A percentile compares a stretch with the other conserved stretches of the same genome.
These are phyloP conservation scores for Linnemannia exigua DNA, from an alignment of 192 early-diverging fungal species.

Conservation along the genomic window DNA sequence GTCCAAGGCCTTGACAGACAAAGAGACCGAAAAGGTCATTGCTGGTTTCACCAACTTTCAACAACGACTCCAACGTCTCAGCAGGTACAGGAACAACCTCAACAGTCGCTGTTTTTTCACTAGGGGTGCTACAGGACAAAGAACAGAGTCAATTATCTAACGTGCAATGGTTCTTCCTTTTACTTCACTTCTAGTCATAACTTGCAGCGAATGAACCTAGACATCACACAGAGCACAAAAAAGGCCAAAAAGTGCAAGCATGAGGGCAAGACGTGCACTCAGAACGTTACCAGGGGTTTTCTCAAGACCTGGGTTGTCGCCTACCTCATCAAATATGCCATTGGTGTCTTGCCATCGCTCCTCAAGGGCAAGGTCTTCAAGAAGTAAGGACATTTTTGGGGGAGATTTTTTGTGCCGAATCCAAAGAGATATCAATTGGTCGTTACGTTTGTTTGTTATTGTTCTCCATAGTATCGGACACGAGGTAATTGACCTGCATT, in stretches of 20 bases:
- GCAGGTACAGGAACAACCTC: constrained; percentile 59
- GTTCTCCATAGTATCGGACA: neutral
- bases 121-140: neutral
- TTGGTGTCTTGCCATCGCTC: constrained; percentile 67
- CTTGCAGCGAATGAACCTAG: constrained; percentile 56
- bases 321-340: constrained; percentile 71
- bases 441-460: constrained; percentile 2
- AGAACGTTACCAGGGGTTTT: constrained; percentile 75
- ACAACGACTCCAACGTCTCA: constrained; percentile 71
- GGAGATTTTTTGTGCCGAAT: neutral
- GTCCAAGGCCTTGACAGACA: constrained; percentile 75
- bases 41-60: constrained; percentile 72
- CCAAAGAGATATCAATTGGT: neutral
- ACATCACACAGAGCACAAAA: constrained; percentile 44
- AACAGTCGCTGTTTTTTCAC: too few species aligned
- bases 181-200: constrained; percentile 56
- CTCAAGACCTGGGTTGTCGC: constrained; percentile 73
- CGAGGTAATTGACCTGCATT: neutral
- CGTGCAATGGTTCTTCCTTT: neutral
- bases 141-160: neutral
- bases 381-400: too few species aligned
- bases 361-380: constrained; percentile 69
- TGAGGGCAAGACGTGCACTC: constrained; percentile 72
- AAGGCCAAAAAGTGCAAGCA: constrained; percentile 65
- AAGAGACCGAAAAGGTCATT: constrained; percentile 75